Base-by-base conservation (phyloP, 768 basidiomycete genomes). In the Cystobasidium onofrii region DNA sequence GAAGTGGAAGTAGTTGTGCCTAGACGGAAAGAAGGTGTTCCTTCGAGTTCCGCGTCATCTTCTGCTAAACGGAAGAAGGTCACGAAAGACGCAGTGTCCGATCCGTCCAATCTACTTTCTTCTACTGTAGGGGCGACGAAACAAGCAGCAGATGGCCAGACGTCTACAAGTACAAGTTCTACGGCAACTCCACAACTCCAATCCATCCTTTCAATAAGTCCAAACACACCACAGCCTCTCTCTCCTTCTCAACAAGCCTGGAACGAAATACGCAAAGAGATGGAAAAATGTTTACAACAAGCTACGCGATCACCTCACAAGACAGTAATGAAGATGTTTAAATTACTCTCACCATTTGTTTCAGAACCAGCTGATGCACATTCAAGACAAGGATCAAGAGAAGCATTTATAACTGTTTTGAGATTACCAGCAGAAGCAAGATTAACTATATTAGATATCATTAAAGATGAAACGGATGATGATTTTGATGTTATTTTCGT, bases 251-350 rank as follows among this genome's bases (percentile, higher is more conserved):
- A 36, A 31, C 18, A 60, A 60, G 15, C 2, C 25, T 71, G 69
- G 69, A 23, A 57, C 31, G 20, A 33, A 29, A 61, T 33, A n/a
- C n/a, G 31, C 25, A 36, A 36, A 27, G 69, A 71, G 29, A 36
- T 71, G 20, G n/a, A 31, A 29, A 46, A 52, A 36, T 36, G n/a
- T 10, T 36, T 71, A 27, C 29, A 55, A 4, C 55, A 55, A 36
- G 69, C 69, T 20, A 60, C 29, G 33, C 52, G 55, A 27, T n/a
- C 69, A 17, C 69, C 69, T 55, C 52, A 41, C 52, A 46, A 46
- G 55, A 71, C 69, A 9, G 69, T 71, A 7, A 33, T 12, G 25
- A 71, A 71, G 36, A n/a, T 71, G n/a, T 71, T 71, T 34, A 60
- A 60, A 20, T 27, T 55, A 25, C 54, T 71, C 10, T 27, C 33